These are phyloP conservation scores for Dactylellina cionopaga DNA, from an alignment of 2,329 filamentous ascomycete genomes.

Conservation along the genomic window DNA sequence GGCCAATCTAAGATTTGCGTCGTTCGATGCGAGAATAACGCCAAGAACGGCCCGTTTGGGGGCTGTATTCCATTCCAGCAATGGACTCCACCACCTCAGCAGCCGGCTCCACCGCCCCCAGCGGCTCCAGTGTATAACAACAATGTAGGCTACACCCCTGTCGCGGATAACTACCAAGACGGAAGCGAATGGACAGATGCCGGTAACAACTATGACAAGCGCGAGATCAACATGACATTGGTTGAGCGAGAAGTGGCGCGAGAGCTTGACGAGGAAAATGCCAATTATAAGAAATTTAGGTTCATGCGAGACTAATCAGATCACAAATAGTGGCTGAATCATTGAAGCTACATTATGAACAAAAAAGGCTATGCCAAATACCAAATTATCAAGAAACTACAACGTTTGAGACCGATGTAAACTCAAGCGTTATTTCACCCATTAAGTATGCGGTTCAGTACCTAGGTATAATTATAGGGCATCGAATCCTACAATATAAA, in stretches of 20 bases:
- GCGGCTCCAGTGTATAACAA: constrained; percentile 43
- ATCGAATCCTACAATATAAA: no score
- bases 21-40: constrained; percentile 71
- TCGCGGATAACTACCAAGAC: background rate
- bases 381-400: no score
- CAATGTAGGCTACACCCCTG: constrained; percentile 44
- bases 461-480: no score
- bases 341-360: no score
- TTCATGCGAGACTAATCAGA: constrained; percentile 1
- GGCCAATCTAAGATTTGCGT: constrained; percentile 72
- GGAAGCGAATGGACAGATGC: background rate
- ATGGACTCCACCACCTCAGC: constrained; percentile 58
- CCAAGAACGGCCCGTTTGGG: constrained; percentile 74
- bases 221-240: background rate
- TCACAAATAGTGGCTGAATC: no score
- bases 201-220: background rate
- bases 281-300: background rate
- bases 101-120: constrained; percentile 7
- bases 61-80: constrained; percentile 74
- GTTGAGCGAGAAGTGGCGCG: background rate
- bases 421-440: no score
- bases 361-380: no score
- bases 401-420: no score
- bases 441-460: no score
- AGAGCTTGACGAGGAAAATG: background rate